Evolutionary conservation across 345 rosid species (phyloP), one percentile per base, ranked within the genome.

Genomic region (Aquilaria sinensis): DNA sequence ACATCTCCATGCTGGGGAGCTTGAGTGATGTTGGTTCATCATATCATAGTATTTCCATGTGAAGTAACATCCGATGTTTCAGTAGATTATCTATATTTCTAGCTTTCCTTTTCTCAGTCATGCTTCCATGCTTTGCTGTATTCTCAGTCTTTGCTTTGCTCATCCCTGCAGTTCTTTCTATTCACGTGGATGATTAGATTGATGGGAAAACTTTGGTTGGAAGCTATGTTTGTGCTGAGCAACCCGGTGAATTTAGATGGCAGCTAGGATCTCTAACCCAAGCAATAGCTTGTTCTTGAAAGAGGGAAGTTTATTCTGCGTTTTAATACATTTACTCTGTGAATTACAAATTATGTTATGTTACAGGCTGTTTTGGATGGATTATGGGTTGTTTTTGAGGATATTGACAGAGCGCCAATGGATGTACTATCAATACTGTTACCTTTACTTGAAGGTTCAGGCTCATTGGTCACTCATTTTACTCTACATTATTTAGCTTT

Each of bases 171-270:
- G 96, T 84, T 65, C 71, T 93, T 31, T 84, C 73, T 67, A 86
- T 93, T 75, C 90, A 88, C 77, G 88, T 90, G 98, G 97, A 93
- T 72, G 98, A 93, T 69, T 96, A 93, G 86, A 80, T 93, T 71
- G 97, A 93, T 66, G 97, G 96, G 16, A 90, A 88, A 78, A 90
- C 95, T 14, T 73, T 93, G 82, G 73, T 90, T 68, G 98, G 98
- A 55, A 86, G 83, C 68, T 93, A 86, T 70, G 97, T 88, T 56
- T 93, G 94, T 77, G 77, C 92, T 55, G 96, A 93, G 70, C 85
- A 85, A 85, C 97, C 97, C 64, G 98, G 97, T 60, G 96, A 90
- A 78, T 90, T 93, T 78, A 86, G 73, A 77, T 93, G 98, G 98
- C 98, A 93, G 67, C 96, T 88, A 68, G 98, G 98, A 34, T 85